A percentile compares a stretch with the other conserved stretches of the same genome.
Evolutionary conservation across 2,329 filamentous ascomycete species (phyloP).

Genomic region (Drechslerella coelobrocha): DNA sequence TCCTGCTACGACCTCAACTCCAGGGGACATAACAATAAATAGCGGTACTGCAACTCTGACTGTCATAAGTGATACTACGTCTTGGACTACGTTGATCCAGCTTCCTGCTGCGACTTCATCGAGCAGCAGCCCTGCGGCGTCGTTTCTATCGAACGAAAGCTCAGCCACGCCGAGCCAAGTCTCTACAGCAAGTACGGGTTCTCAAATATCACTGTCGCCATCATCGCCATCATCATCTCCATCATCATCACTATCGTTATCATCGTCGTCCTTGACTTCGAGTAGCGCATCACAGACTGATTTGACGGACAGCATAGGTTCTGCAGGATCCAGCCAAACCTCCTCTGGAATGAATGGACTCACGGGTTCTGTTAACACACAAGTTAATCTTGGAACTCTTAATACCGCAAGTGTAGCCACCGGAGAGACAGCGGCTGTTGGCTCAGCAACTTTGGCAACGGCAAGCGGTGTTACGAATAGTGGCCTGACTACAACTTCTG

Average conservation of each 20-base stretch:
- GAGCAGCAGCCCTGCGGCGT: background rate
- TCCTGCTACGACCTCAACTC: background rate
- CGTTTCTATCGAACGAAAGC: background rate
- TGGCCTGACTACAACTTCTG: no score
- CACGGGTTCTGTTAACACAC: constrained; percentile 3
- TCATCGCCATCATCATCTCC: background rate
- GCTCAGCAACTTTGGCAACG: no score
- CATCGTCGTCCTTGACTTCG: background rate
- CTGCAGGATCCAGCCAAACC: no score
- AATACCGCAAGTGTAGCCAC: background rate
- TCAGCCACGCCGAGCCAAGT: no score
- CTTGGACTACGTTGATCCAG: constrained; percentile 17
- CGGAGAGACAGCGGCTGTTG: no score
- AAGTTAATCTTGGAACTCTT: constrained; percentile 9
- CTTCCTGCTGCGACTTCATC: background rate
- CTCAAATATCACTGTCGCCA: background rate
- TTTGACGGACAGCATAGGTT: no score
- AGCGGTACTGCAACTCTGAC: constrained; percentile 12
- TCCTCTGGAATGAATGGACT: no score
- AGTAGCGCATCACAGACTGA: background rate
- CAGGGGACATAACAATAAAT: constrained; percentile 8
- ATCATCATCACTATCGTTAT: background rate
- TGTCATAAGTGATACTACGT: constrained; percentile 3
- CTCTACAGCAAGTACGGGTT: no score
- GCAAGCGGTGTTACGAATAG: no score